Evolutionary conservation across 1,284 basidiomycete genomes (phyloP), one percentile per base, ranked within the genome.

Genomic region (Pseudozyma tsukubaensis): DNA sequence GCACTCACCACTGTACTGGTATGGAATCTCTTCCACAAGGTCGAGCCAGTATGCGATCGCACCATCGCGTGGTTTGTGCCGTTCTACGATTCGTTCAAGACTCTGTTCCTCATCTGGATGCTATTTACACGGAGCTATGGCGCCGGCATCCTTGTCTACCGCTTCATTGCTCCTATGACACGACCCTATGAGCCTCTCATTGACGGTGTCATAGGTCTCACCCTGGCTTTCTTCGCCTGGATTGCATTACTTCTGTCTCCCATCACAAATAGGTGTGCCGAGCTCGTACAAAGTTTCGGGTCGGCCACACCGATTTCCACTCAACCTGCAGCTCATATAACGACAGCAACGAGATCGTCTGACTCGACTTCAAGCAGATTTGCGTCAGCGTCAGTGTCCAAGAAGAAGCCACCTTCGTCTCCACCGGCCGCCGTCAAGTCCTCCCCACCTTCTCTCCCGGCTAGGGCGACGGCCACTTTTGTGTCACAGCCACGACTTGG

Each of bases 31-130:
- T 76, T 67, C 32, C 19, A 49, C 47, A 68, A 64, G 37, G 14
- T 76, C 18, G 73, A 76, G 56, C 73, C 73, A 4, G 7, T 68
- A 1, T 64, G 60, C 49, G 73, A 76, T 47, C 58, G 59, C 1
- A 68, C 61, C 36, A 52, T 76, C n/a, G 59, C 68, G 12, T 76
- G 73, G 73, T 63, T 76, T 34, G 58, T 76, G 5, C 73, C 73
- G 2, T 76, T 76, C 52, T 76, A 76, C 56, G 73, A 72, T 49
- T 65, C 73, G 11, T 60, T 71, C 55, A 76, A 76, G 47, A 76
- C 73, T 0, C 73, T 76, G 18, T 68, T 72, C n/a, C 61, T 76
- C 36, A 21, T 76, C 6, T 76, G 73, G 73, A 58, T 76, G 60
- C 68, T 76, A 13, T 64, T 66, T 55, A 76, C 73, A 2, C 49